These are phyloP conservation scores for Fragilaria crotonensis DNA, from an alignment of 108 stramenopile genomes.

Conservation along the genomic window DNA sequence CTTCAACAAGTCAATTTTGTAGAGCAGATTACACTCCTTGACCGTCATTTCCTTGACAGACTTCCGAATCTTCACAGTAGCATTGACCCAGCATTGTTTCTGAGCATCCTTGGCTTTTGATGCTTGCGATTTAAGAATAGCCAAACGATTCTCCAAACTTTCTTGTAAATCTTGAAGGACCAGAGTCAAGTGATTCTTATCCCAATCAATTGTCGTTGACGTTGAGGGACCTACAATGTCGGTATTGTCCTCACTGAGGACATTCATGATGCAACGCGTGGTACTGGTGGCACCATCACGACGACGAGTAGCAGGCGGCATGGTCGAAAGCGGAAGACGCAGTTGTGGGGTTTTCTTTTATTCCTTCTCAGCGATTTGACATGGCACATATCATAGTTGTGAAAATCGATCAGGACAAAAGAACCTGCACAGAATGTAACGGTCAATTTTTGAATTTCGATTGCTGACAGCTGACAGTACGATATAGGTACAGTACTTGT, in stretches of 20 bases:
- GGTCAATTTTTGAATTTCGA: too few relatives aligned
- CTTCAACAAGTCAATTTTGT: constrained; percentile 49
- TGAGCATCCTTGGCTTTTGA: constrained; percentile 24
- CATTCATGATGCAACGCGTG: background rate
- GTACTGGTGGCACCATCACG: background rate
- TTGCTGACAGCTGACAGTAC: too few relatives aligned
- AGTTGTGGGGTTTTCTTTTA: too few relatives aligned
- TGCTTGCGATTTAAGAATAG: constrained; percentile 16
- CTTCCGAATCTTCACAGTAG: constrained; percentile 39
- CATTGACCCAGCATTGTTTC: constrained; percentile 18
- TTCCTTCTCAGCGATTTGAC: too few relatives aligned
- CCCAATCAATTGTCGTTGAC: background rate
- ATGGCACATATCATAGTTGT: too few relatives aligned
- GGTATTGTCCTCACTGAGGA: background rate
- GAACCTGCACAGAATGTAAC: too few relatives aligned
- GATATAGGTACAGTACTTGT: too few relatives aligned
- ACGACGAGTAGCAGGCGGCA: background rate
- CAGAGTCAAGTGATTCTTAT: constrained; percentile 15
- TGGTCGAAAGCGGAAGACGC: too few relatives aligned
- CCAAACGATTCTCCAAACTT: constrained; percentile 19
- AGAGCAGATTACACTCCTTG: constrained; percentile 51
- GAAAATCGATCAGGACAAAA: too few relatives aligned
- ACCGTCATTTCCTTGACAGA: constrained; percentile 51
- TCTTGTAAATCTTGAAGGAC: constrained; percentile 27
- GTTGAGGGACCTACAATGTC: background rate